Evolutionary conservation across 257 asterid genomes (phyloP), one percentile per base, ranked within the genome.

Genomic region (Fraxinus anomala): DNA sequence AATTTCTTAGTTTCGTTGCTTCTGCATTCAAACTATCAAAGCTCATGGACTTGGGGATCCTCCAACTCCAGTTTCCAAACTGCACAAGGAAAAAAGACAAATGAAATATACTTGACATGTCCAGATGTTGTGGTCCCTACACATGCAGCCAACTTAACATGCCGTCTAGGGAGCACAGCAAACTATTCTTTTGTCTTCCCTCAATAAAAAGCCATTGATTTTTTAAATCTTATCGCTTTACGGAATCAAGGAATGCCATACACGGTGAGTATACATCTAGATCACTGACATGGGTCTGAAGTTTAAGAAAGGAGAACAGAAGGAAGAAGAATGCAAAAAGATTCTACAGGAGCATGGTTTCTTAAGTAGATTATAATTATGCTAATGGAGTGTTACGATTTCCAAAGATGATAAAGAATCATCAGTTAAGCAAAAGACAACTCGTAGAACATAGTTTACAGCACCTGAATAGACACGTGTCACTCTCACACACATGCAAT

Each of bases 61-160:
- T 90, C 99, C 99, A 96, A 77, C 97, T 91, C 99, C 99, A 96
- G 80, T 96, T 96, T 28, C 99, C 99, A 51, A 83, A 84, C 99
- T 95, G 89, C 88, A 81, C 68, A 74, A n/a, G 34, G 49, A 23
- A 12, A 74, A 65, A 28, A 78, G 30, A 1, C 19, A 71, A 44
- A 67, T 21, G 49, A 67, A 69, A 49, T 70, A 77, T 5, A 19
- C 47, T 72, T 13, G 73, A 21, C 8, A 31, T 40, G 26, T 17
- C 12, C 33, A 51, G 17, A 14, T 49, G 39, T 24, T 8, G 17
- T 33, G 59, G 21, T n/a, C 40, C 73, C 66, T 9, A 66, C 21
- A 3, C 44, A 40, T 21, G 74, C 44, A 66, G 54, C 68, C 44
- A 40, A 31, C 39, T 21, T 28, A 37, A 37, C 17, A 68, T 19